Conservation (phyloP, 441 rosid species). For the Gossypium lobatum region DNA sequence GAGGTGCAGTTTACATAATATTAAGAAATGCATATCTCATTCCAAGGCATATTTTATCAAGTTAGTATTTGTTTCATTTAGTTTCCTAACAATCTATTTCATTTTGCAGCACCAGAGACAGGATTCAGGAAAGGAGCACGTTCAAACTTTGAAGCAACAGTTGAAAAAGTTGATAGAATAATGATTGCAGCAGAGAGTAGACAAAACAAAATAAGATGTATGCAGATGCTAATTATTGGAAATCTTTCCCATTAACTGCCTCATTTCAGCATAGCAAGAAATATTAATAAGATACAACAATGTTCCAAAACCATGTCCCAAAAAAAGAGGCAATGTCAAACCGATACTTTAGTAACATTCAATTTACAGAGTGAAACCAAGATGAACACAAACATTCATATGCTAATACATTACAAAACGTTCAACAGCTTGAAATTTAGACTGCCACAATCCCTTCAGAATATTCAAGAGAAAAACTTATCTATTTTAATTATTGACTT, state of each 20-base stretch:
- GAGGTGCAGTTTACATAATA: not conserved
- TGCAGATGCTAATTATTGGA: not conserved
- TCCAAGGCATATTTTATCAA: not conserved
- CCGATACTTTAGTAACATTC: not conserved
- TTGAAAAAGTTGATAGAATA: not conserved
- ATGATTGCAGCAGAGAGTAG: not conserved
- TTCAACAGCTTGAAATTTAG: not conserved
- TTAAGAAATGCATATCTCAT: not conserved
- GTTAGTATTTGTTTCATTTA: not conserved
- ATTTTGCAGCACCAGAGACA: not conserved
- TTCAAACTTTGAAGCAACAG: not conserved
- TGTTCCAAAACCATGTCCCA: not conserved
- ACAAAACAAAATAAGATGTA: not conserved
- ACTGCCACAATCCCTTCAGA: not conserved
- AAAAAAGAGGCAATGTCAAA: not conserved
- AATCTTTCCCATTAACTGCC: not conserved
- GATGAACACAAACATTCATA: not conserved
- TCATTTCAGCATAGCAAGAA: conserved; percentile 2
- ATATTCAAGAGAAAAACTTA: not conserved
- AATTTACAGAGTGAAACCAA: not conserved
- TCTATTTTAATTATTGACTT: not conserved
- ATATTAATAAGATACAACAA: not conserved
- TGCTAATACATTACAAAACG: not conserved
- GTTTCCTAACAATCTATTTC: not conserved
- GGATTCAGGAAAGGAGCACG: not conserved